A percentile compares a stretch with the other conserved stretches of the same genome.
Evolutionary conservation across 441 rosid species (phyloP).

Genomic region (Gossypium lobatum): DNA sequence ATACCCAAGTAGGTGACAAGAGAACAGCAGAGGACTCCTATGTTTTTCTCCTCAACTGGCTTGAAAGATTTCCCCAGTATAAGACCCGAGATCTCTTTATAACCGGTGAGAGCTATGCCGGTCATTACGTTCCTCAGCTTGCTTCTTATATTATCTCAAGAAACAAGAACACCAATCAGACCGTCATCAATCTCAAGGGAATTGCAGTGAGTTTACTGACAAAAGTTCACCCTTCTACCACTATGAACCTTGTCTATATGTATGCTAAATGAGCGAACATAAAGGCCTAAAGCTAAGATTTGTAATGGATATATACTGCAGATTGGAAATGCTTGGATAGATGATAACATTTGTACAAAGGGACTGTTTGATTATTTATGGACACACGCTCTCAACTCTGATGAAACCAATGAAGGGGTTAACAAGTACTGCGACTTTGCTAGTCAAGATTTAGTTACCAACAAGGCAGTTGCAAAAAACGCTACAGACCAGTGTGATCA

Average conservation of each 20-base stretch:
- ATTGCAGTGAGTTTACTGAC: constrained; percentile 21
- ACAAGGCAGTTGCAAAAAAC: not conserved
- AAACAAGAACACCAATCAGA: constrained; percentile 20
- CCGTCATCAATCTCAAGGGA: constrained; percentile 31
- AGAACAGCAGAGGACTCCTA: constrained; percentile 27
- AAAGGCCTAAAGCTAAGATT: not conserved
- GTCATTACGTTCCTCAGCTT: constrained; percentile 39
- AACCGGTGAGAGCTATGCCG: constrained; percentile 36
- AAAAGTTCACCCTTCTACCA: not conserved
- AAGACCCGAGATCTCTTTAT: constrained; percentile 31
- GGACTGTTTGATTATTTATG: constrained; percentile 22
- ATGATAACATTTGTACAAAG: not conserved
- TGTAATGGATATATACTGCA: constrained; percentile 5
- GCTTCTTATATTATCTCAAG: constrained; percentile 23
- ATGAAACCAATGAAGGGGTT: constrained; percentile 23
- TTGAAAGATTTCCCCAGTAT: constrained; percentile 37
- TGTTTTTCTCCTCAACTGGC: constrained; percentile 29
- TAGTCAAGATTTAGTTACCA: not conserved
- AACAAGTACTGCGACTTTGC: constrained; percentile 18
- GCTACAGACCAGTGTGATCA: not conserved
- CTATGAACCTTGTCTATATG: not conserved
- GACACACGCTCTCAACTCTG: constrained; percentile 31
- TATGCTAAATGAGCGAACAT: not conserved
- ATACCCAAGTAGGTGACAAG: constrained; percentile 15
- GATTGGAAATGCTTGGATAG: constrained; percentile 36